Percentiles rank a stretch among this genome's conserved stretches.
Evolutionary conservation across 2,329 filamentous ascomycete species (phyloP).

Genomic region (Sphaerulina vaccinii): DNA sequence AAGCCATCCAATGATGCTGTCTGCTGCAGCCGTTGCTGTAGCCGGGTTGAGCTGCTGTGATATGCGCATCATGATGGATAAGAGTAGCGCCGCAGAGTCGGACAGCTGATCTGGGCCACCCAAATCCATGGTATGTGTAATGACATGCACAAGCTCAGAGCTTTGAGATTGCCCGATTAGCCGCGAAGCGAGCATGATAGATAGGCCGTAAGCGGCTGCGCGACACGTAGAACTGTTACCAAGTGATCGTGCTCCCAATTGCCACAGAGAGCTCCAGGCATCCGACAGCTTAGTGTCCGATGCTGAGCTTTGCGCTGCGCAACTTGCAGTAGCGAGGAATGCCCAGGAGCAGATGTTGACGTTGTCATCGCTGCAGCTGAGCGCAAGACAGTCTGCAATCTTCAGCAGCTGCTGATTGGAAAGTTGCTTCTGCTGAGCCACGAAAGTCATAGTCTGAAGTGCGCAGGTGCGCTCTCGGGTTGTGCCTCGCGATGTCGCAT

Average conservation of each 20-base stretch:
- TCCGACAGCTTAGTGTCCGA: constrained; percentile 43
- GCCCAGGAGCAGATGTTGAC: constrained; percentile 71
- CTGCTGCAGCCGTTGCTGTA: constrained; percentile 65
- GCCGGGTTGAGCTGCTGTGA: constrained; percentile 68
- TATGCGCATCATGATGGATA: constrained; percentile 66
- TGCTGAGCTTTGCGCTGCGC: constrained; percentile 47
- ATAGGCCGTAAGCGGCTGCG: constrained; percentile 71
- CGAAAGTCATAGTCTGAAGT: constrained; percentile 56
- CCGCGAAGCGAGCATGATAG: constrained; percentile 62
- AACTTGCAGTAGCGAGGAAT: constrained; percentile 72
- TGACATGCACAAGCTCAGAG: constrained; percentile 67
- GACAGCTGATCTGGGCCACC: constrained; percentile 75
- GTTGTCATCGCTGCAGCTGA: constrained; percentile 62
- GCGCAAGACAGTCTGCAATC: constrained; percentile 18
- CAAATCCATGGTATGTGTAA: constrained; percentile 74
- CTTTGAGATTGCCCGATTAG: constrained; percentile 68
- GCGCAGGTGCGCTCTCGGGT: constrained; percentile 46
- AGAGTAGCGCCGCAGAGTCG: constrained; percentile 75
- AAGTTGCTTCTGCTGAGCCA: constrained; percentile 40
- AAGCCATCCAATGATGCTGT: constrained; percentile 76
- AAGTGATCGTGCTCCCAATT: constrained; percentile 67
- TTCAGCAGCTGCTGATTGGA: constrained; percentile 17
- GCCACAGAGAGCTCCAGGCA: constrained; percentile 74
- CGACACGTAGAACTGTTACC: constrained; percentile 70
- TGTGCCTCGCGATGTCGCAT: constrained; percentile 40